phyloP scores from a whole-genome alignment of 176 grass and related monocot genomes.

The Neostapfia colusana region DNA sequence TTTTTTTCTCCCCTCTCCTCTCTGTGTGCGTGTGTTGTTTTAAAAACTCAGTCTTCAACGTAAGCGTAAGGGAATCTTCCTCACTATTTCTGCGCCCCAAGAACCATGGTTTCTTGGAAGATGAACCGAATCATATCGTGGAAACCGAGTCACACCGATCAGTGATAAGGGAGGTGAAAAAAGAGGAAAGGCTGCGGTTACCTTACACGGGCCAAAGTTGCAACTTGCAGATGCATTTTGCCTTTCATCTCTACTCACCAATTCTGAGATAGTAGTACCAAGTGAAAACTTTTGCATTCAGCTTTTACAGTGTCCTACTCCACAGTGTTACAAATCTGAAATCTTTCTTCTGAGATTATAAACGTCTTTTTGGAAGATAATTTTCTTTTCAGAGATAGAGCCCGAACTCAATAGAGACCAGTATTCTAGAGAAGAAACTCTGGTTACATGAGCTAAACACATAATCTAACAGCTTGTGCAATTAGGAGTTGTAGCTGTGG shows the following conservation, averaged over 20 bases:
- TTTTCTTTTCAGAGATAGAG: too few species aligned
- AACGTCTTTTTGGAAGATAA: too few species aligned
- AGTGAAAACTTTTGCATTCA: conserved; percentile 5
- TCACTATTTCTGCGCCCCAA: conserved; percentile 43
- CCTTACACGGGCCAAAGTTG: conserved; percentile 20
- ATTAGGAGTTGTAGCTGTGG: conserved; percentile 16
- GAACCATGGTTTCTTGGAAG: conserved; percentile 27
- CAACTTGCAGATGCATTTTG: conserved; percentile 32
- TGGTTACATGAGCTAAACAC: too few species aligned
- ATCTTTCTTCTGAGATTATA: background rate
- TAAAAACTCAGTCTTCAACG: background rate
- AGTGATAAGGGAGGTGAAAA: conserved; percentile 20
- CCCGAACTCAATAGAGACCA: too few species aligned
- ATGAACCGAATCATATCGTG: conserved; percentile 24
- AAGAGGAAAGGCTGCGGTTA: conserved; percentile 29
- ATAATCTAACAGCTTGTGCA: background rate
- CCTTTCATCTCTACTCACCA: conserved; percentile 33
- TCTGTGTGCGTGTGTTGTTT: too few species aligned
- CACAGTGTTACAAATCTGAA: background rate
- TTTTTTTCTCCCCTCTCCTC: background rate
- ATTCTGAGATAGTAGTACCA: background rate
- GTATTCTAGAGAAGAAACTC: too few species aligned
- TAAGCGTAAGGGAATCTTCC: conserved; percentile 25
- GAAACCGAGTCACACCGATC: conserved; percentile 12
- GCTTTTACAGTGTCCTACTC: background rate